Conservation (phyloP, 129 eudicot genomes). For the Tanacetum coccineum region DNA sequence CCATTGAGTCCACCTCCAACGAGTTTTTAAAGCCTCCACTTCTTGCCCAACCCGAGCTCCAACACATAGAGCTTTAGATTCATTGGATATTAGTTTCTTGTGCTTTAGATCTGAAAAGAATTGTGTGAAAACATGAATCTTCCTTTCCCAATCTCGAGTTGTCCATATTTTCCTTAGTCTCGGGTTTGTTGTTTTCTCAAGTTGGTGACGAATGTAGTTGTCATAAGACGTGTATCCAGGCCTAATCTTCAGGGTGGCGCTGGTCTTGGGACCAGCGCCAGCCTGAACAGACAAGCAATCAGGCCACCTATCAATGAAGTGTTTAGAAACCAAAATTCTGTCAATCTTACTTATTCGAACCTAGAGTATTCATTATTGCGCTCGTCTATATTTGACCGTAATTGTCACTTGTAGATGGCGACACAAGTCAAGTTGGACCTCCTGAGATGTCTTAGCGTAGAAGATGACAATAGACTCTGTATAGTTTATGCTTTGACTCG, state of each 20-base stretch:
- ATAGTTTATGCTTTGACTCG: no score
- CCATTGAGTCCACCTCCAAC: slow-evolving; percentile 53
- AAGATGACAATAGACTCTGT: no score
- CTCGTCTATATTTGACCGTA: no score
- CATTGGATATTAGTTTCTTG: slow-evolving; percentile 28
- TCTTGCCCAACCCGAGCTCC: slow-evolving; percentile 78
- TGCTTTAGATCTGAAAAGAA: slow-evolving; percentile 42
- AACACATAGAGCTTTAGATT: slow-evolving; percentile 48
- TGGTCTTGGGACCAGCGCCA: background rate
- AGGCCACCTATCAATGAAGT: no score
- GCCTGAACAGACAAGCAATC: background rate
- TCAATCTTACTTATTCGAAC: no score
- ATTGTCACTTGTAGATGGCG: no score
- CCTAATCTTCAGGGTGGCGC: slow-evolving; percentile 39
- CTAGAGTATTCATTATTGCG: no score
- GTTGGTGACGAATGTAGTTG: slow-evolving; percentile 45
- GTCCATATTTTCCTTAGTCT: slow-evolving; percentile 53
- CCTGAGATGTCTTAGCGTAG: no score
- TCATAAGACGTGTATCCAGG: slow-evolving; percentile 50
- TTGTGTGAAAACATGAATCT: slow-evolving; percentile 43
- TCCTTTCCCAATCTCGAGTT: slow-evolving; percentile 54
- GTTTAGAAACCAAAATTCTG: no score
- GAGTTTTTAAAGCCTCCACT: slow-evolving; percentile 57
- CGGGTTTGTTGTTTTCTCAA: slow-evolving; percentile 48
- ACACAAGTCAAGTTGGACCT: no score